Evolutionary conservation across 495 filamentous ascomycete genomes (phyloP).

Genomic region (Penicillium atrosanguineum): DNA sequence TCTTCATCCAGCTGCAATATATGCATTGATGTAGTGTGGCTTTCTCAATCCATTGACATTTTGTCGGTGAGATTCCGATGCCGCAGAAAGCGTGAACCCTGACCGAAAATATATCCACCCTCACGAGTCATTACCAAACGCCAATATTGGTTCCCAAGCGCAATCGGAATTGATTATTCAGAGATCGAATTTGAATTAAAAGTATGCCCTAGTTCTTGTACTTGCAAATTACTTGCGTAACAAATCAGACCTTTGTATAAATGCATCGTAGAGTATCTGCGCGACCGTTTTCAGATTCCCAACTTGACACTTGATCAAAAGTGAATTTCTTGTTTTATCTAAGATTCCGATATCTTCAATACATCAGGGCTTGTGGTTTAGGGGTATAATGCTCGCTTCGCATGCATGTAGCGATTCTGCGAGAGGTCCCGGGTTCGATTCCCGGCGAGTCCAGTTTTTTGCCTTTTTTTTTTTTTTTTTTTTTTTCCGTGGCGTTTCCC

Average conservation of each 20-base stretch:
- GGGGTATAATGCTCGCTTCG: conserved; percentile 17
- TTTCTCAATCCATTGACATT: no score
- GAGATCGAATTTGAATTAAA: neutral
- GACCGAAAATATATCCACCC: no score
- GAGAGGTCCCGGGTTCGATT: conserved; percentile 20
- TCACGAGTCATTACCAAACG: neutral
- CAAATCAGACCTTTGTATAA: neutral
- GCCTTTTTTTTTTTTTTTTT: neutral
- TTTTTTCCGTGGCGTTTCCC: no score
- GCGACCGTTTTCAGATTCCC: neutral
- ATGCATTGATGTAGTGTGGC: no score
- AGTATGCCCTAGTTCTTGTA: neutral
- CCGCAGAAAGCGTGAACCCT: no score
- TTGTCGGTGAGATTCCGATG: no score
- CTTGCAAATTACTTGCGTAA: neutral
- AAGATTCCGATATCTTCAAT: neutral
- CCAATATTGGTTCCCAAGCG: neutral
- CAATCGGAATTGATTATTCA: neutral
- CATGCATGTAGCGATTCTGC: conserved; percentile 6
- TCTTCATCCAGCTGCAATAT: no score
- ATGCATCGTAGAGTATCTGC: neutral
- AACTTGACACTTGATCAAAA: neutral
- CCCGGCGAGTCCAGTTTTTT: conserved; percentile 14
- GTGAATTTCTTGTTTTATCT: neutral
- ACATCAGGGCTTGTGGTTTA: conserved; percentile 15